Percentiles rank a stretch among this genome's conserved stretches.
phyloP scores from a whole-genome alignment of 352 stramenopile species.

The Globisporangium cederbergense region DNA sequence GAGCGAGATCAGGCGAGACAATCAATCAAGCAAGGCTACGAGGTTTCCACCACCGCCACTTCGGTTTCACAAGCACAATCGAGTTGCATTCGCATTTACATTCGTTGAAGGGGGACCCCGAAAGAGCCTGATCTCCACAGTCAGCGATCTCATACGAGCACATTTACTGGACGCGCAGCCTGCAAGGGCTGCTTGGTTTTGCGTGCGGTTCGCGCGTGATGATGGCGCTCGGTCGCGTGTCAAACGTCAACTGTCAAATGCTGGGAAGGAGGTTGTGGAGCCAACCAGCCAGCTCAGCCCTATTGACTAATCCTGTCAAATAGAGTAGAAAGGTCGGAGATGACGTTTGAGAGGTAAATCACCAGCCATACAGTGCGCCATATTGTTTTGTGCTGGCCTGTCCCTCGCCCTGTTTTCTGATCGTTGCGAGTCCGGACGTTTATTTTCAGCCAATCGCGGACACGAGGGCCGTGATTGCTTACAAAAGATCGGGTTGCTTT shows the following conservation, averaged over 20 bases:
- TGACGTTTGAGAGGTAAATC: not conserved
- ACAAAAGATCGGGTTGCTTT: not conserved
- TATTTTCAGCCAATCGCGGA: not conserved
- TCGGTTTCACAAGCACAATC: too few relatives aligned
- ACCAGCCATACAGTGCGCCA: not conserved
- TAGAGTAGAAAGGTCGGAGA: not conserved
- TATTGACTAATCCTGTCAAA: constrained; percentile 1
- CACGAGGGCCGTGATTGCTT: not conserved
- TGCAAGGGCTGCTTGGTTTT: not conserved
- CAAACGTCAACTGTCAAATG: not conserved
- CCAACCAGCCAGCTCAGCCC: too few relatives aligned
- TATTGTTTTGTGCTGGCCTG: not conserved
- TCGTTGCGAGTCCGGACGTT: too few relatives aligned
- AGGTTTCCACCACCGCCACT: too few relatives aligned
- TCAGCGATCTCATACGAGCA: too few relatives aligned
- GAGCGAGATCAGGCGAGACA: too few relatives aligned
- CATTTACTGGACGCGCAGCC: too few relatives aligned
- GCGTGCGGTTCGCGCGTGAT: not conserved
- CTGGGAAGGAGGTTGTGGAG: too few relatives aligned
- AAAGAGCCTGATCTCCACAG: too few relatives aligned
- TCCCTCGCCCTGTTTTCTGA: not conserved
- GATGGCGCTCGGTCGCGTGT: not conserved
- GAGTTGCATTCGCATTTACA: too few relatives aligned
- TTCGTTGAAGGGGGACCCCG: too few relatives aligned
- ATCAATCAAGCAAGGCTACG: too few relatives aligned